phyloP scores from a whole-genome alignment of 768 basidiomycete species.

The Phaeotremella skinneri region DNA sequence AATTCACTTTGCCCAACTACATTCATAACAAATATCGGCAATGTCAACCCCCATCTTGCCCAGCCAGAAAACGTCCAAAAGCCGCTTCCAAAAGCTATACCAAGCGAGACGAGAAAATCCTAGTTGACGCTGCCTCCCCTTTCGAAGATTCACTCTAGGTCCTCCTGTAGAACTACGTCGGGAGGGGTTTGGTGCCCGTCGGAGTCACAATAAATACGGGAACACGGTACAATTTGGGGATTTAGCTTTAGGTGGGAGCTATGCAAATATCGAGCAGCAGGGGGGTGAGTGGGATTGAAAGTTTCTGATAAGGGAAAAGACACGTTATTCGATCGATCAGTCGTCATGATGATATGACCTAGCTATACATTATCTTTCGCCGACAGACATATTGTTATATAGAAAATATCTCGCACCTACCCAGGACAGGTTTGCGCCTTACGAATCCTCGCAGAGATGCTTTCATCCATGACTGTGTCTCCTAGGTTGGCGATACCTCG shows the following conservation, averaged over 20 bases:
- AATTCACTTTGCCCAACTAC: background rate
- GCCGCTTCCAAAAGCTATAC: background rate
- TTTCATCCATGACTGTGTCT: too few relatives aligned
- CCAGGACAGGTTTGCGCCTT: too few relatives aligned
- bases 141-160: constrained; percentile 28
- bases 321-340: too few relatives aligned
- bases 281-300: background rate
- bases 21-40: constrained; percentile 3
- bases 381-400: too few relatives aligned
- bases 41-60: background rate
- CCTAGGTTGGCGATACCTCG: too few relatives aligned
- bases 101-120: constrained; percentile 25
- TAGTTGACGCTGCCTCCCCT: constrained; percentile 16
- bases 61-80: background rate
- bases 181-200: constrained; percentile 12
- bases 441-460: too few relatives aligned
- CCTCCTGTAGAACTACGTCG: constrained; percentile 35
- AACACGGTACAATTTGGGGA: constrained; percentile 34
- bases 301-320: background rate
- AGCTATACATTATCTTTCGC: too few relatives aligned
- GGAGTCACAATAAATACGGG: constrained; percentile 39
- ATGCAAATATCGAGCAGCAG: too few relatives aligned
- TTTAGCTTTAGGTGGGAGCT: background rate
- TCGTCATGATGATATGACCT: too few relatives aligned
- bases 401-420: too few relatives aligned